Evolutionary conservation across 345 rosid species (phyloP), one percentile per base, ranked within the genome.

Genomic region (Carallia brachiata): DNA sequence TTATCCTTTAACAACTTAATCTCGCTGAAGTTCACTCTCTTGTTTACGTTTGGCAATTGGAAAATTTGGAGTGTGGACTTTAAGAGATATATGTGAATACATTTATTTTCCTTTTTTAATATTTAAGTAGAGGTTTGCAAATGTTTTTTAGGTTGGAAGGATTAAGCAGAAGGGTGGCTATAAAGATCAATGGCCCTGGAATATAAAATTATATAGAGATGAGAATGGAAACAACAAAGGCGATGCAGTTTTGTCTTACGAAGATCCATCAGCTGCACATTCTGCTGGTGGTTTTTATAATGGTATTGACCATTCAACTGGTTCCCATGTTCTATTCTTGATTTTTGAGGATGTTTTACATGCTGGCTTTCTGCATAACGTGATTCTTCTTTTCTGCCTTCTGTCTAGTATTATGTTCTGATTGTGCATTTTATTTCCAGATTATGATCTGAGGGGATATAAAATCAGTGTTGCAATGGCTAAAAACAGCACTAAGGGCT

Each of bases 161-260:
- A 87, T 96, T 70, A 96, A 96, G 86, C 98, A 96, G 79, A 96
- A 96, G 85, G 81, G 97, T 57, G 99, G 99, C 27, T 92, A 84
- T 77, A 96, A 92, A 79, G 98, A 92, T 83, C 97, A 96, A 64
- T 92, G 98, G 99, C 98, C 98, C 1, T 96, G 89, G 85, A 96
- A 96, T 70, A 86, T 96, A 73, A 96, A 92, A 76, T 78, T 96
- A 50, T 96, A 96, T 87, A 89, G 92, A 2, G 99, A 96, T 74
- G 97, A 92, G 62, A 86, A 85, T 60, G 98, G 99, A 65, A 90
- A 90, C 75, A 78, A 82, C 80, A 92, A 96, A 84, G 98, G 96
- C 2, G 99, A 92, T 80, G 99, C 90, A 27, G 86, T 85, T 73
- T 84, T 96, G 73, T 74, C 98, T 19, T 96, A 96, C 78, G 97